phyloP scores from a whole-genome alignment of 208 protist species.

The Trypanosoma boissoni region DNA sequence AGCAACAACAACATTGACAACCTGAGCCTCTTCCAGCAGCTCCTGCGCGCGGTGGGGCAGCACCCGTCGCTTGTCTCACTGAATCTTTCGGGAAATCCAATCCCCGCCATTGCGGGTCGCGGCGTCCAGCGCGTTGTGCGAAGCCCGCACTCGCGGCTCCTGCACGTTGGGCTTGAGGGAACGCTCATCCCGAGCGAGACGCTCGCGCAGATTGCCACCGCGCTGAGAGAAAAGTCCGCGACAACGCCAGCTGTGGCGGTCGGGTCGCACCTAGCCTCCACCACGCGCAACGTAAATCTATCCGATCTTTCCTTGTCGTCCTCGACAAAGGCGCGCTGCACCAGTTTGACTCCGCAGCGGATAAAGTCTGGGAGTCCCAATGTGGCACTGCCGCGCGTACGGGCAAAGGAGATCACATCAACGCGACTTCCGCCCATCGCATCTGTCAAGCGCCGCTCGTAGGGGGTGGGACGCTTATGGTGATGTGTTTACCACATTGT shows the following conservation, averaged over 20 bases:
- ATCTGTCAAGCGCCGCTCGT: constrained; percentile 3
- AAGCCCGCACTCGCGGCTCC: constrained; percentile 57
- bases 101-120: constrained; percentile 70
- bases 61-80: constrained; percentile 59
- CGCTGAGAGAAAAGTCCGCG: constrained; percentile 53
- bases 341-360: background rate
- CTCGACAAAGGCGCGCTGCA: background rate
- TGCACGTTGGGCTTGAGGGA: constrained; percentile 49
- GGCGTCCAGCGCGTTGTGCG: constrained; percentile 61
- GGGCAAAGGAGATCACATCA: background rate
- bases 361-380: background rate
- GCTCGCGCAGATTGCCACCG: constrained; percentile 50
- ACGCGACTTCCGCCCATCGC: constrained; percentile 22
- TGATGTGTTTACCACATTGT: constrained; percentile 6
- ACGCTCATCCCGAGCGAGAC: constrained; percentile 58
- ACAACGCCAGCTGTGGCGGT: constrained; percentile 1
- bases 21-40: constrained; percentile 58
- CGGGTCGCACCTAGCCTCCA: constrained; percentile 4
- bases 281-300: background rate
- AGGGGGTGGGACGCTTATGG: background rate
- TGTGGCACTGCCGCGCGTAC: background rate
- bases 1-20: constrained; percentile 79
- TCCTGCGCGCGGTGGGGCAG: constrained; percentile 42
- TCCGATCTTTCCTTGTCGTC: background rate
- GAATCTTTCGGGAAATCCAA: constrained; percentile 75